Base-by-base conservation (phyloP, 441 rosid genomes). In the Aquilaria agallochum region DNA sequence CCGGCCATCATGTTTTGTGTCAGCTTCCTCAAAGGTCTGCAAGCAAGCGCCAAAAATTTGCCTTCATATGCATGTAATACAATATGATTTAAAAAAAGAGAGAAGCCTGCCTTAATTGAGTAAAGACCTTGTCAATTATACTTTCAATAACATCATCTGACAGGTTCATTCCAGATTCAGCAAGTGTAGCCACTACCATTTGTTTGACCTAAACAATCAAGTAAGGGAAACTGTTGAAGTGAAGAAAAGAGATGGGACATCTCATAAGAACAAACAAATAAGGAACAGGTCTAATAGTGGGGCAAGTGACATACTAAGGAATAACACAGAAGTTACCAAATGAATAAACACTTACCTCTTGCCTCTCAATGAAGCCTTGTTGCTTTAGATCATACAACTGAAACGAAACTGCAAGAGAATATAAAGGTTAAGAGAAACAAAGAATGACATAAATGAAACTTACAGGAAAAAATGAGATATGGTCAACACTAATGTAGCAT, bases 151-250 rank as follows among this genome's bases (percentile, higher is more conserved):
- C 88, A 67, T 78, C 91, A 68, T 95, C 98, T 1, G 86, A 83
- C 62, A 95, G 86, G 78, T 92, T 92, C 98, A 92, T 92, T 58
- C 98, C 96, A 55, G 96, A 92, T 70, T 92, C 98, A 14, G 96
- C 96, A 64, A 92, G 96, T 0, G 97, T 92, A 65, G 97, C 96
- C 12, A 89, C 97, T 40, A 92, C 96, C 97, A 92, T 92, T 89
- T 92, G 96, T 71, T 91, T 89, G 63, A 91, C 92, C 97, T 88
- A 46, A 34, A 68, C 34, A 69, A 4, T 42, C 46, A 51, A 62
- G 67, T 34, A 14, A 49, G 8, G 53, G 31, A 46, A 63, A 7
- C 27, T 2, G 30, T 54, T 50, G 53, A 55, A 34, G 56, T 11
- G 27, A 36, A 11, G 2, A 40, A 56, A 20, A 45, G 5, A 61